Base-by-base conservation (phyloP, 2,329 filamentous ascomycete species). In the Hypoxylon sp. region DNA sequence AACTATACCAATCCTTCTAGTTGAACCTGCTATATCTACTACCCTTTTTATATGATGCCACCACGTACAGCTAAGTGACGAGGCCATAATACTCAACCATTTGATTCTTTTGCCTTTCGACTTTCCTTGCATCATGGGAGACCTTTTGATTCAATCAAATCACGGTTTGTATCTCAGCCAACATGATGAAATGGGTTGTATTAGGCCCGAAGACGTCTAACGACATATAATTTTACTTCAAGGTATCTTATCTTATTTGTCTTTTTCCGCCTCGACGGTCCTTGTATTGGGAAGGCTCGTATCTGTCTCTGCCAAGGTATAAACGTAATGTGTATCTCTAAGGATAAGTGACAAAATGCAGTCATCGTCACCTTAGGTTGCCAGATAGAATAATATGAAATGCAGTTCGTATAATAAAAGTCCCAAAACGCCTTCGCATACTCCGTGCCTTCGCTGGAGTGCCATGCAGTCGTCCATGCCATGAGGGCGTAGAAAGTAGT, bases 91-190 rank as follows among this genome's bases (percentile, higher is more conserved):
- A 13, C 13, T 14, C 11, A 14, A 8, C 33, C 11, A 20, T 44
- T 22, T 20, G 40, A 22, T 17, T 7, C n/a, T 14, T 11, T 58
- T 37, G 1, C 22, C 42, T 25, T 56, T 60, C 64, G 72, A 57
- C 31, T 61, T 58, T 14, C 33, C 56, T 6, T 71, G 66, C 64
- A 74, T 71, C 27, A 70, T 57, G 5, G 3, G 25, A 27, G 25
- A 27, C 25, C 25, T 27, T 40, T 42, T n/a, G 7, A n/a, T n/a
- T n/a, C n/a, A 17, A 10, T 44, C 40, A 44, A 44, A 44, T 44
- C 40, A 44, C 10, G 11, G 17, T 44, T 44, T 17, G 11, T 22
- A 22, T 22, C 7, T 44, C n/a, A 22, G 8, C n/a, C 7, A 44
- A 10, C 17, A 22, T 8, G 40, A 44, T 22, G 7, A 22, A 44